Evolutionary conservation across 106 monocot species (phyloP).

Genomic region (Narthecium ossifragum): DNA sequence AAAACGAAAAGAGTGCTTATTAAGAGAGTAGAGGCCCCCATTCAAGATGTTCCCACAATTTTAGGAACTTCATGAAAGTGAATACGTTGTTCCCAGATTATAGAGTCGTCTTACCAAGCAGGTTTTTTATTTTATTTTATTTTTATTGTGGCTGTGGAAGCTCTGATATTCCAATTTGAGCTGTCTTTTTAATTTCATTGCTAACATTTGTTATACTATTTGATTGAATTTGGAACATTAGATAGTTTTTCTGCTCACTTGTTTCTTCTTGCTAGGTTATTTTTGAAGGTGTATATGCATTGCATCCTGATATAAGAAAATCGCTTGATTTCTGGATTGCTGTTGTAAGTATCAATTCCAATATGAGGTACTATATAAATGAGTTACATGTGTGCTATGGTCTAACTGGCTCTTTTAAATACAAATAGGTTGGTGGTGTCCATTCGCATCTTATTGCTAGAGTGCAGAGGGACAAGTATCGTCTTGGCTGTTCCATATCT

Average conservation of each 20-base stretch:
- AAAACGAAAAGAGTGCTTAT: too few species aligned
- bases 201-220: too few species aligned
- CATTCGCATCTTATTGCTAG: constrained; percentile 98
- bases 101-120: too few species aligned
- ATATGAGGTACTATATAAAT: background rate
- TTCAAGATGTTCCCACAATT: too few species aligned
- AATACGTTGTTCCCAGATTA: too few species aligned
- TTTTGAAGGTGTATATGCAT: constrained; percentile 93
- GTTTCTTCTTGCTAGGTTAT: constrained; percentile 58
- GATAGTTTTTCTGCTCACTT: background rate
- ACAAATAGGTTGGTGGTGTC: constrained; percentile 88
- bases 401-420: constrained; percentile 1
- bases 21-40: too few species aligned
- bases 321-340: constrained; percentile 95
- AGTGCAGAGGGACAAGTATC: constrained; percentile 87
- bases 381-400: background rate
- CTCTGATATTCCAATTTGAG: too few species aligned
- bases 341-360: constrained; percentile 63
- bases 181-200: too few species aligned
- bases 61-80: too few species aligned
- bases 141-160: too few species aligned
- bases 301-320: constrained; percentile 88
- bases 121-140: too few species aligned
- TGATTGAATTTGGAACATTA: too few species aligned
- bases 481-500: constrained; percentile 54